Percentiles rank a stretch among this genome's conserved stretches.
These are phyloP conservation scores for Viola pubescens DNA, from an alignment of 441 rosid genomes.

Conservation along the genomic window DNA sequence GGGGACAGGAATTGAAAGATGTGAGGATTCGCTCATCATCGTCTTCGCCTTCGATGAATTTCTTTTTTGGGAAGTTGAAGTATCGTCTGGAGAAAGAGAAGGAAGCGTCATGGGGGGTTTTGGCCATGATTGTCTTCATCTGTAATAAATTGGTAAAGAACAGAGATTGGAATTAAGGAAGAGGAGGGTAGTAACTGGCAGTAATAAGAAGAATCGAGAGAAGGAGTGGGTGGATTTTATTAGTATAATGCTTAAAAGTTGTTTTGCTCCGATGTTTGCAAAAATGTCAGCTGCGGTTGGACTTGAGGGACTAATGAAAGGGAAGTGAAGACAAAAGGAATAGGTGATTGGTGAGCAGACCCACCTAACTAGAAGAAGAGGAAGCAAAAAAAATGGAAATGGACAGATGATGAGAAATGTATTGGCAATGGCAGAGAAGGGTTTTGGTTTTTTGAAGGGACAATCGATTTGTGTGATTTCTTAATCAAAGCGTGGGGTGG, in stretches of 20 bases:
- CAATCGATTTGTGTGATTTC: conserved; percentile 55
- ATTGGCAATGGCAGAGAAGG: conserved; percentile 1
- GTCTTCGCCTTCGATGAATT: conserved; percentile 41
- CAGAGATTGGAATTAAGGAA: neutral
- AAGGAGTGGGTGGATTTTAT: no score
- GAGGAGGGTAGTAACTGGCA: no score
- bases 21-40: conserved; percentile 32
- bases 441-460: conserved; percentile 41
- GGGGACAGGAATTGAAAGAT: conserved; percentile 25
- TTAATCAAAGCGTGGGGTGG: conserved; percentile 37
- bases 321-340: conserved; percentile 29
- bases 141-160: conserved; percentile 3
- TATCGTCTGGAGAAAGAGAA: conserved; percentile 51
- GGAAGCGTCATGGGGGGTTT: conserved; percentile 43
- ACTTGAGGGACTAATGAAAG: conserved; percentile 3
- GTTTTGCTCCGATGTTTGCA: conserved; percentile 1
- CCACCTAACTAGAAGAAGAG: conserved; percentile 40
- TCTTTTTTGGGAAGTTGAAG: conserved; percentile 65
- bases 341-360: conserved; percentile 46
- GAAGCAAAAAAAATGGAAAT: conserved; percentile 19
- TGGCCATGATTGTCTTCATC: conserved; percentile 62
- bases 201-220: no score
- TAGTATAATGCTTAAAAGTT: neutral
- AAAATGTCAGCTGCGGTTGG: conserved; percentile 19
- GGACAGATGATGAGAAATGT: conserved; percentile 9